Percentiles rank a stretch among this genome's conserved stretches.
Evolutionary conservation across 192 early-diverging fungal genomes (phyloP).

Genomic region (Backusella mclennaniae): DNA sequence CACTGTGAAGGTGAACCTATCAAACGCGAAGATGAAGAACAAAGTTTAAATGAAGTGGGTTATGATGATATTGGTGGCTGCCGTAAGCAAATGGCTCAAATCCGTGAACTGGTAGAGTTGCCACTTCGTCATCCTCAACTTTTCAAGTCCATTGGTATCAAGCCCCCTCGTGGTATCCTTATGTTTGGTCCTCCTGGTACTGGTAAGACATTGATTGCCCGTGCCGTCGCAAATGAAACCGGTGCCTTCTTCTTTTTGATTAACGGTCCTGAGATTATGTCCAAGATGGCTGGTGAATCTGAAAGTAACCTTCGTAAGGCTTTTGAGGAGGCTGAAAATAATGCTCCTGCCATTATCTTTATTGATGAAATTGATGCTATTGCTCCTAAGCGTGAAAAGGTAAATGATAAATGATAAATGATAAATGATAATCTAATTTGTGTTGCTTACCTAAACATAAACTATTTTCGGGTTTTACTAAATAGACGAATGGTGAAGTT

Average conservation of each 20-base stretch:
- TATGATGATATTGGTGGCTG: slow-evolving; percentile 99
- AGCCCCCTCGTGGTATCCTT: slow-evolving; percentile 96
- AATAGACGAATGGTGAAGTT: slow-evolving; percentile 85
- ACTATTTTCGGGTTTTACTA: background rate
- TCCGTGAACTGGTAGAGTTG: slow-evolving; percentile 96
- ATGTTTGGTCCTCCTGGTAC: slow-evolving; percentile 99
- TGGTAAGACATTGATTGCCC: slow-evolving; percentile 98
- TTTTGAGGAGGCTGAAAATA: slow-evolving; percentile 98
- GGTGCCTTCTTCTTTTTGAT: slow-evolving; percentile 99
- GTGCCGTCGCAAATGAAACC: slow-evolving; percentile 98
- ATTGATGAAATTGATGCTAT: slow-evolving; percentile 99
- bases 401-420: background rate
- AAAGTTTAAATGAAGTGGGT: slow-evolving; percentile 88
- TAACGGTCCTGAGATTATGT: slow-evolving; percentile 99
- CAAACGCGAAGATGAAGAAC: slow-evolving; percentile 98
- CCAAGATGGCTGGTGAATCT: slow-evolving; percentile 99
- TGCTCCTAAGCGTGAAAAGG: slow-evolving; percentile 85
- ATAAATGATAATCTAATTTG: background rate
- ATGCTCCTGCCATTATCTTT: slow-evolving; percentile 94
- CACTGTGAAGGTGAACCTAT: slow-evolving; percentile 99
- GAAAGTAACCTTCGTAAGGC: slow-evolving; percentile 98
- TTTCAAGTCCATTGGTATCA: slow-evolving; percentile 99
- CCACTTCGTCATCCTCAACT: slow-evolving; percentile 98
- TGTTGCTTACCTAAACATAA: background rate
- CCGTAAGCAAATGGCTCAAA: slow-evolving; percentile 98